Base-by-base conservation (phyloP, 2,329 filamentous ascomycete species). In the Trichoderma sp. region DNA sequence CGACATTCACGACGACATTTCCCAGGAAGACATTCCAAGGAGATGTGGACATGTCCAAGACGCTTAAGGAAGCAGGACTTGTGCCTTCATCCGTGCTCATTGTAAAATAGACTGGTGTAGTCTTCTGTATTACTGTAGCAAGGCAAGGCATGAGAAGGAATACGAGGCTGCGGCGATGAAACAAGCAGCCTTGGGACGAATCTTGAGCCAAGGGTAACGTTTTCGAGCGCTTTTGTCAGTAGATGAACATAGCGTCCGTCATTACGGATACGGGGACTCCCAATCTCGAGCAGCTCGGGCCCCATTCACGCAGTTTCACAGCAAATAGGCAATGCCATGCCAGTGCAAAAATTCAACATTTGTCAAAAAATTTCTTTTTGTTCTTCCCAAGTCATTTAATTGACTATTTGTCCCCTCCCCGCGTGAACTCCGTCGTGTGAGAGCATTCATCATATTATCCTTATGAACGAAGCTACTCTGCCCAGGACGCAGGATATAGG, bases 71-170 rank as follows among this genome's bases (percentile, higher is more conserved):
- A 85, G 93, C 96, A 18, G 96, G 95, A 0, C 85, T 98, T 76
- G 92, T 96, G 4, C 97, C 97, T 6, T 98, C 94, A 77, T 95
- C 95, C n/a, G 95, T 94, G 64, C 86, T 99, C 79, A 92, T 97
- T 80, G 91, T 97, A 35, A 89, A 90, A 79, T 92, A 85, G 78
- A 71, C 8, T 4, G 8, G 9, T 45, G 31, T 16, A n/a, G 29
- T 6, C 50, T 50, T n/a, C 24, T 9, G n/a, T 8, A 50, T 16
- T 8, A 45, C 41, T 45, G 18, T n/a, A 18, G n/a, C 21, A 65
- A 16, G 6, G 27, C 18, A 33, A 60, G 50, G 31, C n/a, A 69
- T 60, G 38, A 63, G 18, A 50, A 45, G 33, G 41, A 18, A 67
- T 56, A 35, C 21, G 18, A 67, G 50, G 63, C n/a, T 53, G 45